These are phyloP conservation scores for Epichloe brachyelytri DNA, from an alignment of 2,329 filamentous ascomycete species.

Conservation along the genomic window DNA sequence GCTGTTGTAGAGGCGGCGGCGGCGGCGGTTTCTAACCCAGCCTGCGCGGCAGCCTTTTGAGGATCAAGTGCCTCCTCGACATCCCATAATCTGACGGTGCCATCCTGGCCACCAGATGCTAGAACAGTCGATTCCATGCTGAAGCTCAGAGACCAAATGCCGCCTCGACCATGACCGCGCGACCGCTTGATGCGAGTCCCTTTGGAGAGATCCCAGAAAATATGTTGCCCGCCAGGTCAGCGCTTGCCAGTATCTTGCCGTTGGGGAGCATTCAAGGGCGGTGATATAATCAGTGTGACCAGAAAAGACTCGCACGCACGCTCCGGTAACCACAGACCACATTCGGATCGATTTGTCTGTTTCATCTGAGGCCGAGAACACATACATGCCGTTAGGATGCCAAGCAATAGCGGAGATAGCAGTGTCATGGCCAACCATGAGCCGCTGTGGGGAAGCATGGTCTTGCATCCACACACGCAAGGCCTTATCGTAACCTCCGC, in stretches of 20 bases:
- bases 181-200: slow-evolving; percentile 82
- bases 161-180: slow-evolving; percentile 83
- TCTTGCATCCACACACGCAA: slow-evolving; percentile 88
- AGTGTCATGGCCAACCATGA: slow-evolving; percentile 86
- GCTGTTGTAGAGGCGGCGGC: slow-evolving; percentile 26
- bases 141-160: slow-evolving; percentile 88
- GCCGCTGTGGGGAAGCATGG: slow-evolving; percentile 74
- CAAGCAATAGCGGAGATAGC: slow-evolving; percentile 85
- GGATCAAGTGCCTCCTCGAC: slow-evolving; percentile 60
- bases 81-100: slow-evolving; percentile 91
- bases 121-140: slow-evolving; percentile 85
- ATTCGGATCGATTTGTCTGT: slow-evolving; percentile 85
- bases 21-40: slow-evolving; percentile 27
- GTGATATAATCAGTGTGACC: slow-evolving; percentile 84
- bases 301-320: slow-evolving; percentile 80
- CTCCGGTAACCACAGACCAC: slow-evolving; percentile 87
- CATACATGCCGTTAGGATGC: slow-evolving; percentile 86
- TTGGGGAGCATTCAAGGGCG: slow-evolving; percentile 70
- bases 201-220: slow-evolving; percentile 90
- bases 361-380: slow-evolving; percentile 84
- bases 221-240: slow-evolving; percentile 78
- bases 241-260: slow-evolving; percentile 82
- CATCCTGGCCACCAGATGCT: slow-evolving; percentile 80
- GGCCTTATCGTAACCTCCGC: slow-evolving; percentile 77
- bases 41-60: slow-evolving; percentile 39